Evolutionary conservation across 129 eudicot genomes (phyloP), one percentile per base, ranked within the genome.

Genomic region (Pittosporum tobira): DNA sequence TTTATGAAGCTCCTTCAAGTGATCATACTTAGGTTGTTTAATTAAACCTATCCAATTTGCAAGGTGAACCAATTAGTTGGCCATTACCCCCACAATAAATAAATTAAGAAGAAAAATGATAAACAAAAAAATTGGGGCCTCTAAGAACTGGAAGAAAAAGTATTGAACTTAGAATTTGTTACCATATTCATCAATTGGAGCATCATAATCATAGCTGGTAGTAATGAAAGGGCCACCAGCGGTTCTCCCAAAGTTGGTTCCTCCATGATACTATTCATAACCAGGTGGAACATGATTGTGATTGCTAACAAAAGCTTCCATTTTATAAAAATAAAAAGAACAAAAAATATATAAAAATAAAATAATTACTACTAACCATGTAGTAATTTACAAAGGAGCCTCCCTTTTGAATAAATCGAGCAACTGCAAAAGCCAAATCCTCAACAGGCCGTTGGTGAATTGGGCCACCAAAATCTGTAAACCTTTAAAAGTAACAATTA

Each of bases 151-250:
- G 5, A 36, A 56, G 40, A 24, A 1, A 6, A 15, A 20, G 54
- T 28, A 28, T n/a, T 34, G 50, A 27, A 25, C 22, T 27, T 16
- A 4, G 26, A 56, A 68, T 24, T 64, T 63, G n/a, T 56, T 31
- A 91, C 99, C 99, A 9, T 91, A 91, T 83, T 91, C 99, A 71
- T 91, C 99, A 50, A 91, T 81, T 36, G 99, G 99, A 72, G 99
- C 99, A 76, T 91, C 99, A 58, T 83, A 91, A 57, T 91, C 99
- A 21, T 91, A 91, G 79, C 99, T 91, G 63, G 99, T 91, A n/a
- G 99, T 91, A 57, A 91, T 79, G 55, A 91, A 91, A 59, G 99
- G 99, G 60, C 99, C 99, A 54, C 99, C 99, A 3, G 99, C 83
- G n/a, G 99, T 80, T 71, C 99, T 75, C 46, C 99, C 99, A 47